phyloP scores from a whole-genome alignment of 2,329 filamentous ascomycete genomes.

The Fusarium secorum region DNA sequence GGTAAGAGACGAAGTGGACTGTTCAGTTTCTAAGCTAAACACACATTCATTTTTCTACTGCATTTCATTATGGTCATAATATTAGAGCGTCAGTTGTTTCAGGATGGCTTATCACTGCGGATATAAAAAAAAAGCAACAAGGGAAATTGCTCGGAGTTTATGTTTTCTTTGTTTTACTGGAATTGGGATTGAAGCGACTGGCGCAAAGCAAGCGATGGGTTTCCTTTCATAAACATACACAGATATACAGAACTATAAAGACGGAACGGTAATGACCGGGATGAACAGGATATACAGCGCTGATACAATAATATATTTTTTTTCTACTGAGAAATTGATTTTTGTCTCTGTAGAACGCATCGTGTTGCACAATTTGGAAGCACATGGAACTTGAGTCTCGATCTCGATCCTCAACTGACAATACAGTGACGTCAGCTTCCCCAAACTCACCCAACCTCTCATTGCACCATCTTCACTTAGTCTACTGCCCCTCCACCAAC shows the following conservation, averaged over 20 bases:
- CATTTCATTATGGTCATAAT: not conserved
- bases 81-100: not conserved
- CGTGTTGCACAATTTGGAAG: not conserved
- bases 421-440: conserved; percentile 30
- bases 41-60: not conserved
- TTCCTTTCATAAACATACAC: not conserved
- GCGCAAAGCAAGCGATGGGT: conserved; percentile 30
- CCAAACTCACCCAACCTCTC: not conserved
- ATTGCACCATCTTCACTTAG: not conserved
- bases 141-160: not conserved
- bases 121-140: conserved; percentile 1
- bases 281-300: not conserved
- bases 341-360: not conserved
- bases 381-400: not conserved
- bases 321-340: not conserved
- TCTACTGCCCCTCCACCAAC: not conserved
- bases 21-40: conserved; percentile 57
- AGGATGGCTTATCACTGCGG: not conserved
- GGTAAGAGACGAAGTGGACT: conserved; percentile 66
- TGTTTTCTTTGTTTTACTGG: not conserved
- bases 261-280: conserved; percentile 16
- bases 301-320: not conserved
- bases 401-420: conserved; percentile 12
- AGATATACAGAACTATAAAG: conserved; percentile 5
- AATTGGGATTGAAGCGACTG: conserved; percentile 6